These are phyloP conservation scores for Cordyceps pruinosa DNA, from an alignment of 2,329 filamentous ascomycete genomes.

Conservation along the genomic window DNA sequence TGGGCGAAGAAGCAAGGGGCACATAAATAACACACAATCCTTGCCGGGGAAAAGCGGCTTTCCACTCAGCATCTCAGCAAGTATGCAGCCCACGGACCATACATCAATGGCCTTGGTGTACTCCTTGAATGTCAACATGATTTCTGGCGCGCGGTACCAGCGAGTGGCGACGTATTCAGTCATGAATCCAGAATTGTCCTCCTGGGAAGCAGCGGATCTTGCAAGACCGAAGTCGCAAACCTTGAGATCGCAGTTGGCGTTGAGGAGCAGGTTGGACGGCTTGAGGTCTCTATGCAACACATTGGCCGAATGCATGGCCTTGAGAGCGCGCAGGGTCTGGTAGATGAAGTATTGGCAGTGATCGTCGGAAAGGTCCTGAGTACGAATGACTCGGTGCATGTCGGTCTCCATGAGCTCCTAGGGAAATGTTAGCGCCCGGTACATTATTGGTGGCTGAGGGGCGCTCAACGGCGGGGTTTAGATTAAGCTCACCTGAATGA, in stretches of 20 bases:
- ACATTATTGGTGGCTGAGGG: neutral
- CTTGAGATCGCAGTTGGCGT: conserved; percentile 98
- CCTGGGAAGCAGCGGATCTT: conserved; percentile 89
- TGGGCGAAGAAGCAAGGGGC: neutral
- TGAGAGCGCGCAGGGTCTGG: conserved; percentile 92
- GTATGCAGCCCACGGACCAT: conserved; percentile 96
- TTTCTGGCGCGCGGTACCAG: conserved; percentile 98
- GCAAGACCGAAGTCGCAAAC: conserved; percentile 98
- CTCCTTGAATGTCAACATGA: conserved; percentile 99
- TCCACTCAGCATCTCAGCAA: conserved; percentile 97
- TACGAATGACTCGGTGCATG: conserved; percentile 98
- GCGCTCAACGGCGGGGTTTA: neutral
- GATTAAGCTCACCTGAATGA: conserved; percentile 70
- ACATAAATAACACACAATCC: conserved; percentile 65
- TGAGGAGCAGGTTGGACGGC: conserved; percentile 91
- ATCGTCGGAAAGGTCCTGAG: conserved; percentile 95
- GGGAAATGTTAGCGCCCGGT: neutral
- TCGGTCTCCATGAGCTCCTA: conserved; percentile 99
- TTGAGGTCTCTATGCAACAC: conserved; percentile 96
- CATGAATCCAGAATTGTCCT: conserved; percentile 99
- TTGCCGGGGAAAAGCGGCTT: conserved; percentile 98
- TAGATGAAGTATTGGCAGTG: conserved; percentile 99
- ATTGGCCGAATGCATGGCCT: conserved; percentile 99
- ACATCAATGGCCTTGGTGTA: conserved; percentile 99
- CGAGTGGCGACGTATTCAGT: conserved; percentile 99